A percentile compares a stretch with the other conserved stretches of the same genome.
phyloP scores from a whole-genome alignment of 2,329 filamentous ascomycete genomes.

The Pyricularia grisea region DNA sequence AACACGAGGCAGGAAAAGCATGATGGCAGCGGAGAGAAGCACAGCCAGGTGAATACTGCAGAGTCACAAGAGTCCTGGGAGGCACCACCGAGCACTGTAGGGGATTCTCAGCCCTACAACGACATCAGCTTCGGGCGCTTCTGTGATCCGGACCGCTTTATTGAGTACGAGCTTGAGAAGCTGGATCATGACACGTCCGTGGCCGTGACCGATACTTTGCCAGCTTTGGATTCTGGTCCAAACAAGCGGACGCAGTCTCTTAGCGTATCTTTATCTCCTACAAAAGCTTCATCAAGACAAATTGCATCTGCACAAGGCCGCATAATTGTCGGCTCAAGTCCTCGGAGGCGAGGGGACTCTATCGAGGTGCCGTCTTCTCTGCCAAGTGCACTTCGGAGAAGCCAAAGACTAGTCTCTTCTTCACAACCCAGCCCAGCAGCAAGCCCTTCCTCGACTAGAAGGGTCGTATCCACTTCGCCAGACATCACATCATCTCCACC shows the following conservation, averaged over 20 bases:
- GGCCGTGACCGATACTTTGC: neutral
- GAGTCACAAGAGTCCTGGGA: conserved; percentile 24
- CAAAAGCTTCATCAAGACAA: neutral
- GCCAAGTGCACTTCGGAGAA: neutral
- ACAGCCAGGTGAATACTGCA: conserved; percentile 8
- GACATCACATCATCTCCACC: neutral
- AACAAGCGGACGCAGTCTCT: neutral
- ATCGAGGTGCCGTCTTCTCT: neutral
- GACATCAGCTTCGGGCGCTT: neutral
- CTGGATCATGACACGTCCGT: neutral
- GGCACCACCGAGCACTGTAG: conserved; percentile 38
- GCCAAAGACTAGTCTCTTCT: neutral
- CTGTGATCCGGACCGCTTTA: neutral
- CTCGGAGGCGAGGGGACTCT: neutral
- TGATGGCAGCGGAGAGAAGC: neutral
- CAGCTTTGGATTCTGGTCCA: neutral
- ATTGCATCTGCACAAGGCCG: neutral
- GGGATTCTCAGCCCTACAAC: conserved; percentile 42
- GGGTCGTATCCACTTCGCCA: neutral
- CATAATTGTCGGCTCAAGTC: neutral
- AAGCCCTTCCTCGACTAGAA: neutral
- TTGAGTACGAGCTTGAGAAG: neutral
- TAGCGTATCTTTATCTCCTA: neutral
- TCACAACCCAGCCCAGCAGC: neutral
- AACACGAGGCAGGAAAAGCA: conserved; percentile 2